phyloP scores from a whole-genome alignment of 2,329 filamentous ascomycete genomes.

The Neocucurbitaria cava region DNA sequence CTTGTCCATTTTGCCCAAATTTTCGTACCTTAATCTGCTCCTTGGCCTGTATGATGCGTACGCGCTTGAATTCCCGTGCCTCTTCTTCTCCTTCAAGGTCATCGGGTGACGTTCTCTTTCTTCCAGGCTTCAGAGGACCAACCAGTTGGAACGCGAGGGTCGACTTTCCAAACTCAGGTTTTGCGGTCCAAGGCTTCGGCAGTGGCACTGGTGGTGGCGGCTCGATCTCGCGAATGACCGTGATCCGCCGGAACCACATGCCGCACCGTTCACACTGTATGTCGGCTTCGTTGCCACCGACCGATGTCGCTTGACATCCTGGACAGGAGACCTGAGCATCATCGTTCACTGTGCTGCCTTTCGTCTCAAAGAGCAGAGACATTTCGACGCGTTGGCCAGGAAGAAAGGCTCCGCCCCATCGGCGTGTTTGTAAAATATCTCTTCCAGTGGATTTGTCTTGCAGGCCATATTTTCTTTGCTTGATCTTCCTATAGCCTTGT shows the following conservation, averaged over 20 bases:
- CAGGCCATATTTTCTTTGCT: slow-evolving; percentile 15
- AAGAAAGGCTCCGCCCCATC: slow-evolving; percentile 12
- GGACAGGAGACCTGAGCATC: slow-evolving; percentile 5
- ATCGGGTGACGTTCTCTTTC: neutral
- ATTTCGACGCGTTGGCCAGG: slow-evolving; percentile 22
- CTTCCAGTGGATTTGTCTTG: slow-evolving; percentile 15
- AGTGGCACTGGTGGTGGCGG: neutral
- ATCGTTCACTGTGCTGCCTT: neutral
- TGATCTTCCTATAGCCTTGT: slow-evolving; percentile 16
- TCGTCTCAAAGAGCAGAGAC: neutral
- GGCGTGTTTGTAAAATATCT: slow-evolving; percentile 5
- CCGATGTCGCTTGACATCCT: slow-evolving; percentile 5
- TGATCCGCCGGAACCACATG: slow-evolving; percentile 16
- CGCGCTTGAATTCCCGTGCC: slow-evolving; percentile 7
- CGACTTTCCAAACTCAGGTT: slow-evolving; percentile 7
- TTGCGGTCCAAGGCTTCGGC: slow-evolving; percentile 6
- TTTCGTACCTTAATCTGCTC: too few relatives aligned
- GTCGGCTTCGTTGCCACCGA: neutral
- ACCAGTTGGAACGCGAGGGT: neutral
- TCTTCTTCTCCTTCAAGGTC: slow-evolving; percentile 14
- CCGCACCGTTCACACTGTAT: slow-evolving; percentile 6
- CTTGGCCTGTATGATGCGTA: neutral
- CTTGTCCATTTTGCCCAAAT: too few relatives aligned
- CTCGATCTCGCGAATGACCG: slow-evolving; percentile 6
- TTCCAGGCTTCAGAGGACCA: slow-evolving; percentile 7